Evolutionary conservation across 2,329 filamentous ascomycete species (phyloP).

Genomic region (Penicillium sp.): DNA sequence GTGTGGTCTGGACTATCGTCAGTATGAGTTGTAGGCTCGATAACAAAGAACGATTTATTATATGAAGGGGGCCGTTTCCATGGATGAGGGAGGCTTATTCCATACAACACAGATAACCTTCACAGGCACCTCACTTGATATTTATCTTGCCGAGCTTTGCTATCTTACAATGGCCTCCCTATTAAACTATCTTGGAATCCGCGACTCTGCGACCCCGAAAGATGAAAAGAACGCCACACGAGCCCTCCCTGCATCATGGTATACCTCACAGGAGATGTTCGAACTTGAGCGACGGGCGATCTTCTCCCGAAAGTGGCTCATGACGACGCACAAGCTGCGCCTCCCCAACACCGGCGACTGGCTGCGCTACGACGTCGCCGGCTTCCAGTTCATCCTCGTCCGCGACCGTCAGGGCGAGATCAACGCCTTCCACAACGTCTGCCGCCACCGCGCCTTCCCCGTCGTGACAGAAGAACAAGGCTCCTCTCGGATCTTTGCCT

Average conservation of each 20-base stretch:
- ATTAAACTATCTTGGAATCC: conserved; percentile 43
- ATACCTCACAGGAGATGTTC: conserved; percentile 51
- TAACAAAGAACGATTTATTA: not conserved
- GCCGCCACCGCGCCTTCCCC: conserved; percentile 63
- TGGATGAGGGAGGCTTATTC: not conserved
- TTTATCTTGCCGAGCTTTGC: too few species aligned
- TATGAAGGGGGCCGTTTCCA: not conserved
- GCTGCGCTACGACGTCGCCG: conserved; percentile 60
- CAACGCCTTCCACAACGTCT: conserved; percentile 66
- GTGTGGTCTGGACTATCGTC: not conserved
- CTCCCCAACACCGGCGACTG: conserved; percentile 61
- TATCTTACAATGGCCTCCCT: conserved; percentile 6
- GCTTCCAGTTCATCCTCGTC: conserved; percentile 61
- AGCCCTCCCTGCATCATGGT: conserved; percentile 59
- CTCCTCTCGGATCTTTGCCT: conserved; percentile 57
- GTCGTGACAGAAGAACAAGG: conserved; percentile 58
- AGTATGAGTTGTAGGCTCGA: not conserved
- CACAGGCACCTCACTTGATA: too few species aligned
- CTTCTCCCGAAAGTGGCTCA: conserved; percentile 60
- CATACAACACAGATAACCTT: too few species aligned
- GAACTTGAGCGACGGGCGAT: conserved; percentile 62
- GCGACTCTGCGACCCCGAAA: conserved; percentile 6
- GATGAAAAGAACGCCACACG: conserved; percentile 40
- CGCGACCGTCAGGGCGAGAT: conserved; percentile 57
- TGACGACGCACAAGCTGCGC: conserved; percentile 49